Evolutionary conservation across 805 yeast genomes (phyloP), one percentile per base, ranked within the genome.

Genomic region (Dipodascus geniculatus): DNA sequence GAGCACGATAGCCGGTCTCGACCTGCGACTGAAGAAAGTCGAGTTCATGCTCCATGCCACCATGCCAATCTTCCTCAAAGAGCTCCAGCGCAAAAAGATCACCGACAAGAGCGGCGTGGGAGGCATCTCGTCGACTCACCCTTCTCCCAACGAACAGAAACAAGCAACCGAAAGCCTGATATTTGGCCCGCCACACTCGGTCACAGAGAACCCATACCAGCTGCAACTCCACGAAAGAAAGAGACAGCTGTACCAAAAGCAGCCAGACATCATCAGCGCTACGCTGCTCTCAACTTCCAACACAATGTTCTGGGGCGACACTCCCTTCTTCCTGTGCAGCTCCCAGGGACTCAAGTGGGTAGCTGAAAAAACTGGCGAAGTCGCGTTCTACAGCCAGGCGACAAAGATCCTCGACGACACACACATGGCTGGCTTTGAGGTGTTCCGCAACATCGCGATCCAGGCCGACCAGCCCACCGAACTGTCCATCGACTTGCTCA

Each of bases 331-430:
- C 0, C 56, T 75, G n/a, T 67, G 75, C 49, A 70, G 77, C 3
- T 59, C 65, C 2, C 55, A 60, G 42, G 80, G 81, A 9, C 38
- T 76, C 3, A 59, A 61, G 42, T 73, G 79, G 78, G 57, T 76
- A 8, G 60, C 63, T 9, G 53, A 56, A 19, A 57, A 49, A 49
- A 49, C 59, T 2, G 61, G 58, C n/a, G 61, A 51, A 11, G 8
- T 3, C 17, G 9, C 53, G 20, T 22, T 51, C 8, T 31, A 35
- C 14, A 14, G 4, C 4, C 48, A 20, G 48, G 52, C 42, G 42
- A 44, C 44, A 20, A 17, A 42, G 22, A 22, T 31, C 53, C 42
- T 51, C 53, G 38, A 50, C 48, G 22, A 53, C 33, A 14, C 47
- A 48, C 49, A 52, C 19, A 35, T 49, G 53, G 22, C 48, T 51